Evolutionary conservation across 352 stramenopile genomes (phyloP), one percentile per base, ranked within the genome.

Genomic region (Albugo candida): DNA sequence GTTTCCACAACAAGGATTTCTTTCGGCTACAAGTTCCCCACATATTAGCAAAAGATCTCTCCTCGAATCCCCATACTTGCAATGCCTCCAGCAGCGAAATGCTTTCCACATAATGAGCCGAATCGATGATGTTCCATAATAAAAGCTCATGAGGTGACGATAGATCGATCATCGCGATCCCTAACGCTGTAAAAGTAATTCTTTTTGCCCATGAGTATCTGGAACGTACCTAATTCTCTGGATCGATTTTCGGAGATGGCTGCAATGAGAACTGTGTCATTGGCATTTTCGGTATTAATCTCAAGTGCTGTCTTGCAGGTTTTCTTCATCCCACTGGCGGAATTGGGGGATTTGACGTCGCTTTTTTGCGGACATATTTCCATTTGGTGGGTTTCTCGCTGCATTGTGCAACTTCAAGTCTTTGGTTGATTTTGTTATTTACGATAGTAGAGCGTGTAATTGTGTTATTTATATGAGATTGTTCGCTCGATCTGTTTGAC

Each of bases 51-150:
- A 10, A 10, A 48, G n/a, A 12, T 51, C 45, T 40, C 2, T 48
- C 14, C 10, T 42, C 20, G 11, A 38, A 44, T 37, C 18, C 16
- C 11, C n/a, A 6, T 42, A 83, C 75, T 54, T 83, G 57, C 40
- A 83, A 87, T 1, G 70, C 70, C 50, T 81, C 62, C 18, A 87
- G 65, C 12, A 87, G 56, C 12, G 70, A 70, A 11, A 85, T 49
- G 2, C 70, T 81, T 37, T 87, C 67, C 16, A 70, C 59, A 20
- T 87, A 87, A 20, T 64, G 71, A 42, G 81, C 68, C 1, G 75
- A 83, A 48, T 87, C 75, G 42, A 87, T 83, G 38, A 87, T 57
- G 16, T 60, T 83, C 75, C 75, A 87, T 10, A 87, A 53, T 8
- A 87, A 48, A 13, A 87, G 44, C 48, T 87, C 75, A 39, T 83